Conservation (phyloP, 768 basidiomycete genomes). For the Suillus placidus region DNA sequence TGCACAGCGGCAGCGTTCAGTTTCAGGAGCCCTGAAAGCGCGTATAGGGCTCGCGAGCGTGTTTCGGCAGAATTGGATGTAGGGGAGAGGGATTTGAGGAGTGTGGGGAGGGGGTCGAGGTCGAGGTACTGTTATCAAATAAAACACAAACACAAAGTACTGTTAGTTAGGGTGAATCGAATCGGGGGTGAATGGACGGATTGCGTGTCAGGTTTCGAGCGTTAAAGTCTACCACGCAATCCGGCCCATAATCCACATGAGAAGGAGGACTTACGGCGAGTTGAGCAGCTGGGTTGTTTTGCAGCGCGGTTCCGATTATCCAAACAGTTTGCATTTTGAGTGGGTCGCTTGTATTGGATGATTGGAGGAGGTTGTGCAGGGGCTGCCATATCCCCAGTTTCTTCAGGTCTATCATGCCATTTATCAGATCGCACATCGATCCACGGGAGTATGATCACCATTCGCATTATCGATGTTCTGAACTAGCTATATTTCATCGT, state of each 20-base stretch:
- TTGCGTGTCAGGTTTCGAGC: background rate
- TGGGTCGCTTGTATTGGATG: constrained; percentile 54
- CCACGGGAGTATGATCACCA: constrained; percentile 33
- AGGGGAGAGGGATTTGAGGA: constrained; percentile 64
- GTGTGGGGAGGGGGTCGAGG: constrained; percentile 63
- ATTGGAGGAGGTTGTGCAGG: constrained; percentile 62
- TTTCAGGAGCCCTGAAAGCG: constrained; percentile 76
- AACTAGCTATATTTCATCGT: constrained; percentile 56
- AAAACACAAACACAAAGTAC: background rate
- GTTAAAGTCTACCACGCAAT: no score
- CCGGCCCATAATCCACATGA: background rate
- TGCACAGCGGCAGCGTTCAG: constrained; percentile 72
- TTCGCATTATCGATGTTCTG: constrained; percentile 93
- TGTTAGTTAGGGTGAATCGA: constrained; percentile 12
- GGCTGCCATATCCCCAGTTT: constrained; percentile 81
- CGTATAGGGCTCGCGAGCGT: constrained; percentile 82
- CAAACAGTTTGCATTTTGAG: constrained; percentile 74
- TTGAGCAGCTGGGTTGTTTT: constrained; percentile 89
- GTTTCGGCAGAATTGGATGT: constrained; percentile 52
- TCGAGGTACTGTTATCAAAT: constrained; percentile 54
- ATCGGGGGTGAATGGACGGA: background rate
- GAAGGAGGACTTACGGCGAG: constrained; percentile 53
- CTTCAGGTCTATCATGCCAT: constrained; percentile 58
- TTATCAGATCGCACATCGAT: background rate
- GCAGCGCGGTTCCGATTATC: constrained; percentile 87